Evolutionary conservation across 352 stramenopile species (phyloP).

Genomic region (Phytophthora hybrid): DNA sequence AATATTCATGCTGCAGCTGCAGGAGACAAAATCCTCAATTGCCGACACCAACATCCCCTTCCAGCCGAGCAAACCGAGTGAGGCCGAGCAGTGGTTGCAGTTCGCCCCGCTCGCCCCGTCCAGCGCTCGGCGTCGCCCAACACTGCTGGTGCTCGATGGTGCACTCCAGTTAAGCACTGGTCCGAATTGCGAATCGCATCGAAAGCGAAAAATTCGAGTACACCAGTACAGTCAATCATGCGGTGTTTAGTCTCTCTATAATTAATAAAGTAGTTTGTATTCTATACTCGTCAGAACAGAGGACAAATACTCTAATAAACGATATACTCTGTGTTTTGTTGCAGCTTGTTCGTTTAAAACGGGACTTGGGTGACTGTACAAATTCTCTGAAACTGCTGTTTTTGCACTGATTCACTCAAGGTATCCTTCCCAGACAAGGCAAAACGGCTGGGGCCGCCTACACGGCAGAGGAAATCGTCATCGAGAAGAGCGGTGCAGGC

Average conservation of each 20-base stretch:
- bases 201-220: background rate
- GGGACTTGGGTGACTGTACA: no score
- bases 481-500: background rate
- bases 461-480: background rate
- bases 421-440: constrained; percentile 1
- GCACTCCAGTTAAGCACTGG: constrained; percentile 3
- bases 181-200: constrained; percentile 17
- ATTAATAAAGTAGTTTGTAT: no score
- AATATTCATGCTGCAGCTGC: background rate
- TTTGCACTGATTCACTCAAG: background rate
- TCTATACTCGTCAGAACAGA: no score
- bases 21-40: no score
- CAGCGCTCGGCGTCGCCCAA: constrained; percentile 7
- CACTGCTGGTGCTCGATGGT: constrained; percentile 12
- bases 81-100: background rate
- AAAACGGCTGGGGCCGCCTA: background rate
- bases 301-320: no score
- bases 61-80: background rate
- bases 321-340: no score
- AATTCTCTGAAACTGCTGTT: background rate
- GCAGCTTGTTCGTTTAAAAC: no score
- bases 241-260: no score
- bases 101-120: background rate
- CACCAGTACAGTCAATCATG: background rate
- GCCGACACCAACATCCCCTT: background rate